Conservation (phyloP, 768 basidiomycete species). For the Cytidiella melzeri region DNA sequence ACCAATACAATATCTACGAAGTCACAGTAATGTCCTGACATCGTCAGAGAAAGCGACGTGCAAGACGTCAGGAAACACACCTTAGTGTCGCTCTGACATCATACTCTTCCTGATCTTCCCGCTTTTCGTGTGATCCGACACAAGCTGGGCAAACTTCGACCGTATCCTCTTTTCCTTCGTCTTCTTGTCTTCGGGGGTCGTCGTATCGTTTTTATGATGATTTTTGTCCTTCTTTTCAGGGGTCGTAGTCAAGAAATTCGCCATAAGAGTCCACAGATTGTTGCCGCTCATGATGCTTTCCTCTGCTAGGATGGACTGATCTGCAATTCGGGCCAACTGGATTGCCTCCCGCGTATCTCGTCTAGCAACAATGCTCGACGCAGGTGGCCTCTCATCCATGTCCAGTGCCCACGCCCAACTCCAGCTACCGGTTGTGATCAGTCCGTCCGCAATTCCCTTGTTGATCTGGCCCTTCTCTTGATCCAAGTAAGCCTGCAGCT, state of each 20-base stretch:
- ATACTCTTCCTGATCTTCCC: neutral
- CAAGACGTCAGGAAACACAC: too few species aligned
- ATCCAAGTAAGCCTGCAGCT: conserved; percentile 35
- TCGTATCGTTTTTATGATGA: neutral
- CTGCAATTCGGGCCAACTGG: conserved; percentile 66
- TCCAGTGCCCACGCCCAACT: conserved; percentile 85
- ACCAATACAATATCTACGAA: too few species aligned
- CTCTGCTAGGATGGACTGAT: conserved; percentile 54
- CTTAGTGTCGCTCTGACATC: too few species aligned
- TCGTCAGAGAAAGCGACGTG: too few species aligned
- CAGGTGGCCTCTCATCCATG: conserved; percentile 76
- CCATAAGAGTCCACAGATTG: conserved; percentile 62
- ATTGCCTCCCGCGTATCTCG: conserved; percentile 81
- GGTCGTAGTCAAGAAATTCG: conserved; percentile 54
- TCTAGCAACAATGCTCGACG: conserved; percentile 86
- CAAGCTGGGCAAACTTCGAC: conserved; percentile 17
- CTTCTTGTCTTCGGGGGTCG: neutral
- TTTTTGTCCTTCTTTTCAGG: conserved; percentile 33
- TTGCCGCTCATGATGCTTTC: conserved; percentile 59
- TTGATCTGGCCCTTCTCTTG: conserved; percentile 21
- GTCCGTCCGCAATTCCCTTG: conserved; percentile 23
- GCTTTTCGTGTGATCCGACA: conserved; percentile 16
- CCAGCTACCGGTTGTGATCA: conserved; percentile 51
- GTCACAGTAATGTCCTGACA: too few species aligned
- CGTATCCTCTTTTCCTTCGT: conserved; percentile 14